Evolutionary conservation across 2,329 filamentous ascomycete species (phyloP).

Genomic region (Fusarium coicis): DNA sequence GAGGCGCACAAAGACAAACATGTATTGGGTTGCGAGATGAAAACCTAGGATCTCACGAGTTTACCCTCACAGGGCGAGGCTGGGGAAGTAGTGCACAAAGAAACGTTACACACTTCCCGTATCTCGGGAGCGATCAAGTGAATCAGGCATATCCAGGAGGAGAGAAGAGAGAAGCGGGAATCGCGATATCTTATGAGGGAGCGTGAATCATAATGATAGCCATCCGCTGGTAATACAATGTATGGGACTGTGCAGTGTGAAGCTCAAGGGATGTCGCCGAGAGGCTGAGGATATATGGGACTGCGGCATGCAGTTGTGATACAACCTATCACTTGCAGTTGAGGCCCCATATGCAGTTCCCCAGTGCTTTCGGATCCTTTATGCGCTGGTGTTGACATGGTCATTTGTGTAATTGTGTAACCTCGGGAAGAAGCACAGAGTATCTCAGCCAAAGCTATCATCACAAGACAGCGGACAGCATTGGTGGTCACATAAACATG

Average conservation of each 20-base stretch:
- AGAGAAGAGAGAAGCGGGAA: neutral
- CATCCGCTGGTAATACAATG: neutral
- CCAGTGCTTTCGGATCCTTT: neutral
- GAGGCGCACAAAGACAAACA: neutral
- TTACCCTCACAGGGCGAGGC: neutral
- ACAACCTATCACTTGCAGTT: neutral
- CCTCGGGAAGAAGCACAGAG: neutral
- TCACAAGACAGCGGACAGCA: neutral
- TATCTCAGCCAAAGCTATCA: neutral
- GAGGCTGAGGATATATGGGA: neutral
- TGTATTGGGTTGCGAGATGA: neutral
- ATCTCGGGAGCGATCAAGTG: neutral
- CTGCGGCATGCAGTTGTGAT: neutral
- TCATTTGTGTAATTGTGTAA: neutral
- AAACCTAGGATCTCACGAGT: neutral
- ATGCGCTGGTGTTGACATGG: neutral
- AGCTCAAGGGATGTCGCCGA: neutral
- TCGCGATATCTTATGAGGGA: neutral
- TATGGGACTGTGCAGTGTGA: neutral
- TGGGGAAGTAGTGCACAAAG: neutral
- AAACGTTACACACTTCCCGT: conserved; percentile 11
- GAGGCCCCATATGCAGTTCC: neutral
- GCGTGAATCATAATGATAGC: neutral
- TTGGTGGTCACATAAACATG: neutral
- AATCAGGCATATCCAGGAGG: neutral